phyloP scores from a whole-genome alignment of 176 grass and related monocot genomes.

The Triticum turgidum region DNA sequence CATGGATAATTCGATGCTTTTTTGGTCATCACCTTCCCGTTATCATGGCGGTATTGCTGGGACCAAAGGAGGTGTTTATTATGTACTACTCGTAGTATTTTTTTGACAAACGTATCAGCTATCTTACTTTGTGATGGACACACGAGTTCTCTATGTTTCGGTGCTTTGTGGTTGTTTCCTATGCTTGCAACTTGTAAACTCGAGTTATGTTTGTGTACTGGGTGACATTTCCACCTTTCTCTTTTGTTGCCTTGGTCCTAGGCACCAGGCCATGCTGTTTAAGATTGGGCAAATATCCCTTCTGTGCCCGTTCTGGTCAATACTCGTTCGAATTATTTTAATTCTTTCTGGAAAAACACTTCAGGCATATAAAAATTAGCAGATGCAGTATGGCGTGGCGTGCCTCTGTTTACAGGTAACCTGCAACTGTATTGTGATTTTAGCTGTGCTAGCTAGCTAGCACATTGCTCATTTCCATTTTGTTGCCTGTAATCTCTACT shows the following conservation, averaged over 20 bases:
- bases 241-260: background rate
- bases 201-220: background rate
- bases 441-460: background rate
- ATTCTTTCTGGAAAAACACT: background rate
- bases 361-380: background rate
- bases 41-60: background rate
- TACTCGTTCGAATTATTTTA: background rate
- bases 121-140: background rate
- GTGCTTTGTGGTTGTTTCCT: background rate
- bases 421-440: background rate
- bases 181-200: background rate
- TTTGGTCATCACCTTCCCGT: background rate
- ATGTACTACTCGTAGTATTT: background rate
- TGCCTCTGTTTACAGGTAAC: background rate
- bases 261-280: background rate
- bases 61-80: background rate
- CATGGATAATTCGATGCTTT: conserved; percentile 9
- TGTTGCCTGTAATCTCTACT: background rate
- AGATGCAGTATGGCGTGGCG: background rate
- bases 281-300: background rate
- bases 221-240: background rate
- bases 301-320: background rate
- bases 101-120: background rate
- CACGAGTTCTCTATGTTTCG: background rate
- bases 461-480: background rate